Percentiles rank a stretch among this genome's conserved stretches.
Conservation (phyloP, 139 green algal species). For the Chlorella sp. region DNA sequence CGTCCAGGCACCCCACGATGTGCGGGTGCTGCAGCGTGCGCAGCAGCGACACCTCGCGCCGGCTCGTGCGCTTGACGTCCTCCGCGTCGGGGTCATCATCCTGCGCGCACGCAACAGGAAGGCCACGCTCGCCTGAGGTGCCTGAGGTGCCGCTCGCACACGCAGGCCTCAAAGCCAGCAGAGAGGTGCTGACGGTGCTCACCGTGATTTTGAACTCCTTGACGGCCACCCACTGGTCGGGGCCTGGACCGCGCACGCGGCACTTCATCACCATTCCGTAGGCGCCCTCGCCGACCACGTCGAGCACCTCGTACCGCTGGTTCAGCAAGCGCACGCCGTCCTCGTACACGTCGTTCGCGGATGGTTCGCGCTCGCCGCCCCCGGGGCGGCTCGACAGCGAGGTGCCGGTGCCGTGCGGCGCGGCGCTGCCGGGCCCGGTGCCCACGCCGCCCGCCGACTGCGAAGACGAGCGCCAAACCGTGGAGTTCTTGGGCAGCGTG, state of each 20-base stretch:
- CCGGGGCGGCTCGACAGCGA: neutral
- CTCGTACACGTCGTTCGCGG: conserved; percentile 7
- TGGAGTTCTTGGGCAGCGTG: neutral
- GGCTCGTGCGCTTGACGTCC: conserved; percentile 48
- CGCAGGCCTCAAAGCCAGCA: neutral
- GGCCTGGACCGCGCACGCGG: conserved; percentile 27
- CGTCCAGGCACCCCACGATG: conserved; percentile 43
- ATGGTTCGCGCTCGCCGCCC: neutral
- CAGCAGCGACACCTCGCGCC: conserved; percentile 40
- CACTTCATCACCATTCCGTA: conserved; percentile 83
- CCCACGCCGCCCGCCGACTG: no score
- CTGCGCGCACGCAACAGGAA: no score
- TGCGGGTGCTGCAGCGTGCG: conserved; percentile 37
- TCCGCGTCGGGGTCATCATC: conserved; percentile 50
- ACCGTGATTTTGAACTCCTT: conserved; percentile 84
- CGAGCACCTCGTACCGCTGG: conserved; percentile 31
- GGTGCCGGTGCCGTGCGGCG: no score
- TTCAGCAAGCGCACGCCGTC: conserved; percentile 41
- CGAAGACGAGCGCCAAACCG: no score
- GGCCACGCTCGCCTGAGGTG: no score
- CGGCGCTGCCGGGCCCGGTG: neutral
- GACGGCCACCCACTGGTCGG: conserved; percentile 55
- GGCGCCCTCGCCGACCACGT: conserved; percentile 76
- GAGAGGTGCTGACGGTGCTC: conserved; percentile 6
- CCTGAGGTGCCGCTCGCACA: no score